Evolutionary conservation across 805 yeast species (phyloP).

Genomic region (Sungouiozyma ichnusensis): DNA sequence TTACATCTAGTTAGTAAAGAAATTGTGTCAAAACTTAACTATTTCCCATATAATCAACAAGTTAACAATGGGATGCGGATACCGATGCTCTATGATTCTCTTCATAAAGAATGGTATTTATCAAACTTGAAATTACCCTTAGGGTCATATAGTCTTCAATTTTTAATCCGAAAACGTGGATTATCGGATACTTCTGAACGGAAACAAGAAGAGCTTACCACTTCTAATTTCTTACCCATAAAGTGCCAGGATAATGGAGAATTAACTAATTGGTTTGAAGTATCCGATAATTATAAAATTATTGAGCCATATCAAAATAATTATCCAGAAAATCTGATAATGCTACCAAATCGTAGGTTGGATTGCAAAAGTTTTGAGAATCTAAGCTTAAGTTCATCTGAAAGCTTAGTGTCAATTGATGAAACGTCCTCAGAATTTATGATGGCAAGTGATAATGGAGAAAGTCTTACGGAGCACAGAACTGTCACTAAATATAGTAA

Average conservation of each 20-base stretch:
- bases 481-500: conserved; percentile 12
- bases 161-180: conserved; percentile 27
- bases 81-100: conserved; percentile 10
- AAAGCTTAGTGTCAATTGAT: background rate
- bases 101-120: conserved; percentile 29
- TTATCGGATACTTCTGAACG: background rate
- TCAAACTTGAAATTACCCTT: conserved; percentile 37
- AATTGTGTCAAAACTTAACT: background rate
- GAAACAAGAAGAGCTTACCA: background rate
- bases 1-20: background rate
- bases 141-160: conserved; percentile 46
- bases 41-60: conserved; percentile 1
- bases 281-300: conserved; percentile 10
- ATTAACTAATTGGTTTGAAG: conserved; percentile 56
- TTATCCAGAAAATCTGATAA: background rate
- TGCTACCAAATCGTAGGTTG: background rate
- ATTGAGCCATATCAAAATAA: conserved; percentile 11
- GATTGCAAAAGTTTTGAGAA: background rate
- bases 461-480: conserved; percentile 1
- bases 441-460: background rate
- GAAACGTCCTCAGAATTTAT: background rate
- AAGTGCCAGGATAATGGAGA: conserved; percentile 55
- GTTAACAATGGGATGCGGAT: conserved; percentile 1
- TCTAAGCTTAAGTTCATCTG: background rate
- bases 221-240: conserved; percentile 44